Conservation (phyloP, 331 rosid genomes). For the Arachis monticola region DNA sequence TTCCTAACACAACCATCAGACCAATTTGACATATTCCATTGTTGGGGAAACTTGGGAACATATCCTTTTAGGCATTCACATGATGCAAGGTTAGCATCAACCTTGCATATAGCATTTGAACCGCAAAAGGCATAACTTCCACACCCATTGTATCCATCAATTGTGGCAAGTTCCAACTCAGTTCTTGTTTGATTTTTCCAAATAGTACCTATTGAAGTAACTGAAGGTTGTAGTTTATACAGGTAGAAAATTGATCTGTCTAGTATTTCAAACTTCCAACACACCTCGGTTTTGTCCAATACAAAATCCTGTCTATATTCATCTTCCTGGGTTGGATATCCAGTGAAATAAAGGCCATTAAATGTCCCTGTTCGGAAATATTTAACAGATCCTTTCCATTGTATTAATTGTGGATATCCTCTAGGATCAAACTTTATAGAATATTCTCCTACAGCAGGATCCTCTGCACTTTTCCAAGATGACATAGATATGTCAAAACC, state of each 20-base stretch:
- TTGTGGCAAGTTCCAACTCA: neutral
- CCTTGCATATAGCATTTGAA: constrained; percentile 37
- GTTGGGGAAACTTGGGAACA: neutral
- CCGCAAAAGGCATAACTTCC: constrained; percentile 48
- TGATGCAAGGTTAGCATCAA: neutral
- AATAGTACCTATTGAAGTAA: neutral
- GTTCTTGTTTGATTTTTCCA: constrained; percentile 26
- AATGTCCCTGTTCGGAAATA: neutral
- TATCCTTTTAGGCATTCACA: constrained; percentile 45
- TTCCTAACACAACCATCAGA: constrained; percentile 36
- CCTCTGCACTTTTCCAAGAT: constrained; percentile 46
- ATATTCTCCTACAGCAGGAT: constrained; percentile 39
- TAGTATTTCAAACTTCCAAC: neutral
- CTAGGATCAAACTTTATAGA: neutral
- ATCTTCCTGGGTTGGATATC: neutral
- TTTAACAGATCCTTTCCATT: neutral
- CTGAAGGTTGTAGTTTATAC: constrained; percentile 13
- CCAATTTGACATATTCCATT: constrained; percentile 29
- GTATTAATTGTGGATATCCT: constrained; percentile 20
- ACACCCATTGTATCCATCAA: constrained; percentile 29
- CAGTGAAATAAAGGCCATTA: constrained; percentile 4
- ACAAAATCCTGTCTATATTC: neutral
- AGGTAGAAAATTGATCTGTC: constrained; percentile 1
- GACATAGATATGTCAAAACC: constrained; percentile 29
- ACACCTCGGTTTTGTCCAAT: constrained; percentile 35